A percentile compares a stretch with the other conserved stretches of the same genome.
Conservation (phyloP, 768 basidiomycete species). For the Daedaleopsis nitida region DNA sequence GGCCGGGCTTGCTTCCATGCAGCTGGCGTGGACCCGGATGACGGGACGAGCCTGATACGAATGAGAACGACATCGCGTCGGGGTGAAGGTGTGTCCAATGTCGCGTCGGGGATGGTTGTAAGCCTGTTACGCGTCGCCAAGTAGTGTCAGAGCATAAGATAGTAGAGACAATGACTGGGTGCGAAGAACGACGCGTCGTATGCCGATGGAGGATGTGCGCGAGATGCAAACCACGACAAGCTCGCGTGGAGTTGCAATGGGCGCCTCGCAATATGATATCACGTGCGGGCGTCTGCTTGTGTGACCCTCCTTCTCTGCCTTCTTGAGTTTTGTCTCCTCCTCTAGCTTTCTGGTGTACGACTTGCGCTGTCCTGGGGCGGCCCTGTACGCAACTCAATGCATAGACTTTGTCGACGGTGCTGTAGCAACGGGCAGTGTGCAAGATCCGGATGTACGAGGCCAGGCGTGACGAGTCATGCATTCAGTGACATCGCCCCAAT, state of each 20-base stretch:
- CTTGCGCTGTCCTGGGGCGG: background rate
- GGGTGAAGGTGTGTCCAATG: background rate
- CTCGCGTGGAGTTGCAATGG: background rate
- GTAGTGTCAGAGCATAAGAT: background rate
- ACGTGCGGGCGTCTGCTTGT: conserved; percentile 3
- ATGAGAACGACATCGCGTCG: conserved; percentile 19
- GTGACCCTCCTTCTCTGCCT: background rate
- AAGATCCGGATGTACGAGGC: background rate
- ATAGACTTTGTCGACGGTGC: background rate
- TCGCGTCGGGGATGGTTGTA: background rate
- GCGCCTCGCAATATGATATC: conserved; percentile 10
- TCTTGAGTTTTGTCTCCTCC: background rate
- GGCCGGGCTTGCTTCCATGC: conserved; percentile 57
- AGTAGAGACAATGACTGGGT: background rate
- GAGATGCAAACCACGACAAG: background rate
- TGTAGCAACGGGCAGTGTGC: background rate
- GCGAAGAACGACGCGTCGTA: background rate
- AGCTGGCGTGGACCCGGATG: conserved; percentile 14
- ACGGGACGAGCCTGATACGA: conserved; percentile 15
- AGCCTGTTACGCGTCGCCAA: background rate
- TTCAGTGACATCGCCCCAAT: conserved; percentile 15
- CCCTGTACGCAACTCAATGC: too few species aligned
- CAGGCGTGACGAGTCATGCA: conserved; percentile 21
- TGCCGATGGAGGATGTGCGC: background rate
- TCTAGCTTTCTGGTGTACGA: background rate